Evolutionary conservation across 768 basidiomycete genomes (phyloP).

Genomic region (Hericium coralloides): DNA sequence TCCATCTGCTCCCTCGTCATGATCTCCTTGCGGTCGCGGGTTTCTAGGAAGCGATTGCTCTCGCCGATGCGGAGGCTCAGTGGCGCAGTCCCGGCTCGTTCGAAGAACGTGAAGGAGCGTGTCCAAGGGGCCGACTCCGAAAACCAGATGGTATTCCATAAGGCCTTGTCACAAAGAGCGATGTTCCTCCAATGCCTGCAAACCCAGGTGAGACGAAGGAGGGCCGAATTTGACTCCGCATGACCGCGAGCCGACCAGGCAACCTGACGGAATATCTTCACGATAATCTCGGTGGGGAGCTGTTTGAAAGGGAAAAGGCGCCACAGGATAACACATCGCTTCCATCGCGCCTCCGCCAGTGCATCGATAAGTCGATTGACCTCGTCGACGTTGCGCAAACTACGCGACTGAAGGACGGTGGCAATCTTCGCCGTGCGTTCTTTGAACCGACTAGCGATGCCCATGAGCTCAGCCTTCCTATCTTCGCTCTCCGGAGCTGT

Average conservation of each 20-base stretch:
- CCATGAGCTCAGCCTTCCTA: background rate
- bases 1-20: conserved; percentile 37
- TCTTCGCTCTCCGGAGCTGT: background rate
- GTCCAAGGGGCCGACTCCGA: conserved; percentile 39
- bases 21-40: conserved; percentile 4
- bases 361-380: background rate
- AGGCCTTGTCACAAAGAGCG: conserved; percentile 15
- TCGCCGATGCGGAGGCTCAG: conserved; percentile 60
- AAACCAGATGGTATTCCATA: conserved; percentile 54
- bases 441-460: background rate
- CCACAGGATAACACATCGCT: conserved; percentile 22
- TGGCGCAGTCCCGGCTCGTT: conserved; percentile 43
- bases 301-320: conserved; percentile 46
- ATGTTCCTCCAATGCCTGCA: conserved; percentile 30
- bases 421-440: background rate
- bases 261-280: conserved; percentile 52
- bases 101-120: conserved; percentile 47
- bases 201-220: conserved; percentile 47
- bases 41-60: conserved; percentile 6
- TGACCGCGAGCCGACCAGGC: conserved; percentile 36
- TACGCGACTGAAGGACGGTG: background rate
- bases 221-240: conserved; percentile 19
- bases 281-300: conserved; percentile 57
- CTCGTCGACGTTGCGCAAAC: background rate
- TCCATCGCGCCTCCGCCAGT: conserved; percentile 3